A percentile compares a stretch with the other conserved stretches of the same genome.
These are phyloP conservation scores for Ceratocystis cacaofunesta DNA, from an alignment of 2,329 filamentous ascomycete genomes.

Conservation along the genomic window DNA sequence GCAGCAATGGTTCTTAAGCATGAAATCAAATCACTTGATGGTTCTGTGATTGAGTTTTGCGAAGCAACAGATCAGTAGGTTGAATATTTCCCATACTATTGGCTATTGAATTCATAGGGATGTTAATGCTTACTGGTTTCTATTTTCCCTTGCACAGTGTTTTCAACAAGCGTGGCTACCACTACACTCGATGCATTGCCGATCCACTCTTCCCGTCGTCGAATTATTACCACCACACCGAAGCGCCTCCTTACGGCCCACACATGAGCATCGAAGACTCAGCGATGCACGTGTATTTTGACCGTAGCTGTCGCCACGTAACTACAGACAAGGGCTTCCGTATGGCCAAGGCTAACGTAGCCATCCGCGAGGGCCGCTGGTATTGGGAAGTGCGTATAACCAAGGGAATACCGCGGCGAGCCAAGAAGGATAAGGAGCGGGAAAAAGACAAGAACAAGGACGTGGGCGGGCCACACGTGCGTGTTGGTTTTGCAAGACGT, in stretches of 20 bases:
- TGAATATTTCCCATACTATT: too few relatives aligned
- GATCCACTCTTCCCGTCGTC: conserved; percentile 76
- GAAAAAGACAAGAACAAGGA: conserved; percentile 25
- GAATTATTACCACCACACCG: conserved; percentile 78
- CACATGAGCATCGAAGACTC: conserved; percentile 89
- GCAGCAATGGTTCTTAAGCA: conserved; percentile 44
- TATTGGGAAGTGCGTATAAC: conserved; percentile 92
- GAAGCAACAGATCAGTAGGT: conserved; percentile 51
- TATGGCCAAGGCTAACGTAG: conserved; percentile 80
- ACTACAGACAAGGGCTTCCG: conserved; percentile 89
- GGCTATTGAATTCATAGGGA: too few relatives aligned
- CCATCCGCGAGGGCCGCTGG: conserved; percentile 73
- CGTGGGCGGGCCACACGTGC: conserved; percentile 48
- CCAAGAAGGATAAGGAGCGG: conserved; percentile 23
- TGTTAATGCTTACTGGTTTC: not conserved
- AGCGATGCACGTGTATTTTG: conserved; percentile 71
- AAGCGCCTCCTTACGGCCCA: conserved; percentile 67
- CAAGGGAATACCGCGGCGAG: conserved; percentile 46
- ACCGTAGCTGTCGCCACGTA: conserved; percentile 57
- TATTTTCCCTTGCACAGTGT: conserved; percentile 29
- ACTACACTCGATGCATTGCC: conserved; percentile 81
- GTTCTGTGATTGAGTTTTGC: conserved; percentile 40
- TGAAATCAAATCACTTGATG: conserved; percentile 34
- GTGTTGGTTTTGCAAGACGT: conserved; percentile 72
- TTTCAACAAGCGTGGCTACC: conserved; percentile 58